Evolutionary conservation across 768 basidiomycete species (phyloP).

Genomic region (Pleurotus platypus): DNA sequence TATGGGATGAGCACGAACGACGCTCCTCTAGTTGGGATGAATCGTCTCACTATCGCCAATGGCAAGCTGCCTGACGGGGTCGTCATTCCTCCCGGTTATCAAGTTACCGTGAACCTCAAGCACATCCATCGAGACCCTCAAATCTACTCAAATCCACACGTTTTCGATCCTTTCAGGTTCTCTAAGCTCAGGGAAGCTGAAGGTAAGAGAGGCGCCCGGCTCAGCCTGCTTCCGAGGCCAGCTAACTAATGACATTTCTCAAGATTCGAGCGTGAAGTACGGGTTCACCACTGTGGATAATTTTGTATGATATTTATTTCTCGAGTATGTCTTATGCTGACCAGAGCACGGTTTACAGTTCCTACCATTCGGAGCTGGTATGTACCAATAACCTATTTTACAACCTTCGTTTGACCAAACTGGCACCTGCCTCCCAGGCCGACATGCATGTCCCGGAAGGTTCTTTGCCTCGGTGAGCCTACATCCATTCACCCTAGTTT

Average conservation of each 20-base stretch:
- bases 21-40: slow-evolving; percentile 22
- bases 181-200: slow-evolving; percentile 25
- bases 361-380: slow-evolving; percentile 37
- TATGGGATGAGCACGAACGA: not conserved
- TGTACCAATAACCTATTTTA: not conserved
- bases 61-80: slow-evolving; percentile 28
- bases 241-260: not conserved
- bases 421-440: slow-evolving; percentile 17
- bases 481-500: not conserved
- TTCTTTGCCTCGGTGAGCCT: not conserved
- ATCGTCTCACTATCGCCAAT: slow-evolving; percentile 23
- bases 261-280: slow-evolving; percentile 24
- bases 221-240: not conserved
- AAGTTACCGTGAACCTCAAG: slow-evolving; percentile 30
- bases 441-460: slow-evolving; percentile 22
- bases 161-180: slow-evolving; percentile 33
- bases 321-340: not conserved
- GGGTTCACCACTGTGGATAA: slow-evolving; percentile 25
- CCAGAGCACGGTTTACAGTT: slow-evolving; percentile 20
- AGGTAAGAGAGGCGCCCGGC: slow-evolving; percentile 7
- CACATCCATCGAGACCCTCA: slow-evolving; percentile 30
- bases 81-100: slow-evolving; percentile 26
- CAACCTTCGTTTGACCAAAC: not conserved
- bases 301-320: no score
- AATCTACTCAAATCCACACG: slow-evolving; percentile 29